Base-by-base conservation (phyloP, 2,329 filamentous ascomycete species). In the Colletotrichum kahawae region DNA sequence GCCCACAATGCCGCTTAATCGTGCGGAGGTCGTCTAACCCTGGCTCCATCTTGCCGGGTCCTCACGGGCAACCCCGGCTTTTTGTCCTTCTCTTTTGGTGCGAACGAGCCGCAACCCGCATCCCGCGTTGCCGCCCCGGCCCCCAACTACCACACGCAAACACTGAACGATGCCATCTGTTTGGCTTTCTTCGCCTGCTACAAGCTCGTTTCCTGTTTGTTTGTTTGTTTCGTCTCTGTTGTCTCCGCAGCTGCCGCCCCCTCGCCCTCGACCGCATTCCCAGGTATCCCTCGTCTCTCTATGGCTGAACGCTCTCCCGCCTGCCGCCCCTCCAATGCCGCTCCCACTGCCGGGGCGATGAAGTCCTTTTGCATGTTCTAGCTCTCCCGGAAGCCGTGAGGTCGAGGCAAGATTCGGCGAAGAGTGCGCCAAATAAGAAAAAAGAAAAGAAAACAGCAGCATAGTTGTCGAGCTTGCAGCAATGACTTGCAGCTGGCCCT, bases 1-100 rank as follows among this genome's bases (percentile, higher is more conserved):
- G 69, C 73, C 69, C 73, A 75, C 34, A 73, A 73, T 68, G 73
- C 73, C 57, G 69, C 73, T 59, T 21, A 43, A 68, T 73, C 73
- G 34, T 73, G 64, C 73, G 69, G 56, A 64, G 21, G 43, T 68
- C 69, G 73, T 64, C 69, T 56, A 73, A 75, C 36, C 24, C 72
- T 75, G 72, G 69, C 69, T 75, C 69, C 72, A 75, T 72, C 56
- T 62, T 67, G 36, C 67, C 56, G 67, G 67, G 48, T 48, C 67
- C 57, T 51, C 56, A 51, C 67, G 65, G 65, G 64, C 51, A 34
- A 56, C 64, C 48, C 64, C 64, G 64, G 29, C 29, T 36, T 56
- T 57, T 57, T 34, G 29, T 36, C 24, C 10, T 65, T 60, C n/a
- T 48, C 43, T 48, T 48, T 10, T 60, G 27, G 57, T n/a, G 18